Percentiles rank a stretch among this genome's conserved stretches.
Evolutionary conservation across 768 basidiomycete genomes (phyloP).

Genomic region (Trametes coccinea): DNA sequence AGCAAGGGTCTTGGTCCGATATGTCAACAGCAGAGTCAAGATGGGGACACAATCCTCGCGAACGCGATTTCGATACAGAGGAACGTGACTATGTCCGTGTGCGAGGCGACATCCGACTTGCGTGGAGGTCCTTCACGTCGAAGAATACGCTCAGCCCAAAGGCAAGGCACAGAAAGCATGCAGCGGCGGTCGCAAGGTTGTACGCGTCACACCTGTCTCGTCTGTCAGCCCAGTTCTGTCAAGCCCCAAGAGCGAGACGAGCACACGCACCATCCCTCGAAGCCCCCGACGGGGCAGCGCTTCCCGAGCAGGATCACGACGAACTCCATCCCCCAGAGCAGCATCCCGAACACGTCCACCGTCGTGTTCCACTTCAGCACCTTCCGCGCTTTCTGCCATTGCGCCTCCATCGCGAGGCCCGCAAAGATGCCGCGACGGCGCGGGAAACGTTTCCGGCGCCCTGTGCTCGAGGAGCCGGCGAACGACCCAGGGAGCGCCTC

Average conservation of each 20-base stretch:
- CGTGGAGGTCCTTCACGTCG: slow-evolving; percentile 63
- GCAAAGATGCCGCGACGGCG: slow-evolving; percentile 53
- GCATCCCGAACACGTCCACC: slow-evolving; percentile 47
- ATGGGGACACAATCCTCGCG: no score
- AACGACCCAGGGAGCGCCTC: slow-evolving; percentile 36
- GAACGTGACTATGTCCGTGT: slow-evolving; percentile 43
- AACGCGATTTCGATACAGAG: neutral
- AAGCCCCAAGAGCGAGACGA: no score
- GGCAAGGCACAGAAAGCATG: slow-evolving; percentile 56
- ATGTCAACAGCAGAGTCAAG: neutral
- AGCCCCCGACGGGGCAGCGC: slow-evolving; percentile 62
- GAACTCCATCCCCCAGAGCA: slow-evolving; percentile 61
- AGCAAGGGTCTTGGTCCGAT: slow-evolving; percentile 1
- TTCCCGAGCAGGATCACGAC: slow-evolving; percentile 61
- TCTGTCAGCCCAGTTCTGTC: slow-evolving; percentile 15
- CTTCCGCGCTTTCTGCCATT: slow-evolving; percentile 58
- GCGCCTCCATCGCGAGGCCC: slow-evolving; percentile 62
- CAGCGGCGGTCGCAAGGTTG: slow-evolving; percentile 62
- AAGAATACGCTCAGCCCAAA: slow-evolving; percentile 63
- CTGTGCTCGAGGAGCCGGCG: slow-evolving; percentile 13
- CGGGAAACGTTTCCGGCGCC: slow-evolving; percentile 38
- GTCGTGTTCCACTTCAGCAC: slow-evolving; percentile 53
- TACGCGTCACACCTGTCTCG: slow-evolving; percentile 67
- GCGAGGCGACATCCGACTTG: slow-evolving; percentile 63
- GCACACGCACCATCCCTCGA: slow-evolving; percentile 58